These are phyloP conservation scores for Heterobasidion irregulare DNA, from an alignment of 1,284 basidiomycete species.

Conservation along the genomic window DNA sequence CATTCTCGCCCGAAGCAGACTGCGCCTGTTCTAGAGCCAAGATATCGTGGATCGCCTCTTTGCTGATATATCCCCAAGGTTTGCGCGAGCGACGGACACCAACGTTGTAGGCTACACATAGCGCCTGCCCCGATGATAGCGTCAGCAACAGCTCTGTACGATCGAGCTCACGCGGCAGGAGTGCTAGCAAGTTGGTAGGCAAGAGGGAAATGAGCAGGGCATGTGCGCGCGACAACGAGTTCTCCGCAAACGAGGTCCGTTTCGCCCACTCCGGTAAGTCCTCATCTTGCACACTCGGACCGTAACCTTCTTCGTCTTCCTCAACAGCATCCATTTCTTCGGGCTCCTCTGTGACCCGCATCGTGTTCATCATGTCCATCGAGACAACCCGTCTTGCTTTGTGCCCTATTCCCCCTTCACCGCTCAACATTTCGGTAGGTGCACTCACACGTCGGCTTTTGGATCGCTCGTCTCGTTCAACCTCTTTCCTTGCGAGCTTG, in stretches of 20 bases:
- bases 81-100: constrained; percentile 71
- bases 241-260: constrained; percentile 39
- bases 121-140: constrained; percentile 70
- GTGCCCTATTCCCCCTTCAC: constrained; percentile 7
- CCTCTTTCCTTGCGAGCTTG: constrained; percentile 30
- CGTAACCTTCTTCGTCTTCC: constrained; percentile 37
- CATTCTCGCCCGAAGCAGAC: not conserved
- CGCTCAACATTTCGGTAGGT: constrained; percentile 27
- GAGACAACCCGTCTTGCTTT: constrained; percentile 40
- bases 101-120: constrained; percentile 76
- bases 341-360: constrained; percentile 49
- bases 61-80: constrained; percentile 83
- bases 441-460: constrained; percentile 46
- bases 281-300: constrained; percentile 43
- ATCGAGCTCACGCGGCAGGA: constrained; percentile 30
- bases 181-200: constrained; percentile 31
- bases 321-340: constrained; percentile 39
- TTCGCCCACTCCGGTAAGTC: constrained; percentile 72
- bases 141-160: constrained; percentile 40
- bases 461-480: constrained; percentile 19
- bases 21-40: constrained; percentile 40
- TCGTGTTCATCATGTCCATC: constrained; percentile 40
- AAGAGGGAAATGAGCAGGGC: constrained; percentile 43
- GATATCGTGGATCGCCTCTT: constrained; percentile 74
- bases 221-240: constrained; percentile 52